These are phyloP conservation scores for Symbiodinium natans DNA, from an alignment of 73 alveolate species.

Conservation along the genomic window DNA sequence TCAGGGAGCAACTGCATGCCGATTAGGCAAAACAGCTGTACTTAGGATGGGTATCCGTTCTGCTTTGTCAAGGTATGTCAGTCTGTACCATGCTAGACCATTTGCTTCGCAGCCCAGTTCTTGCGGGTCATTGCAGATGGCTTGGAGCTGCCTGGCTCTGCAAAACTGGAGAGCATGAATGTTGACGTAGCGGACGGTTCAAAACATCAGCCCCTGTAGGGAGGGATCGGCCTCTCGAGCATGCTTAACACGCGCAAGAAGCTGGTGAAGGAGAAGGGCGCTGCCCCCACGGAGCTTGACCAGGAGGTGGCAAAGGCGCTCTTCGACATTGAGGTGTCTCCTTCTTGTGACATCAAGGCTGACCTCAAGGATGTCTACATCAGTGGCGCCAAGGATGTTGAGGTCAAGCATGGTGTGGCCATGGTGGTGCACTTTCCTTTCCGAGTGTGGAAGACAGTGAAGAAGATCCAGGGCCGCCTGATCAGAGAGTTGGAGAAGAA, in stretches of 20 bases:
- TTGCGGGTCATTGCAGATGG: neutral
- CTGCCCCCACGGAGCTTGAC: neutral
- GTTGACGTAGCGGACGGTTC: neutral
- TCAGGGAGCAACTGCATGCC: too few species aligned
- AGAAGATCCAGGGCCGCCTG: slow-evolving; percentile 95
- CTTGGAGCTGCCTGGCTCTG: too few species aligned
- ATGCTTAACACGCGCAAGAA: neutral
- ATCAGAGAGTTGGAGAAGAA: slow-evolving; percentile 94
- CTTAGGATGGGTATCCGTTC: too few species aligned
- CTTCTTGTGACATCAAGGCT: slow-evolving; percentile 94
- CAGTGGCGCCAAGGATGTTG: slow-evolving; percentile 94
- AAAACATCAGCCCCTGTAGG: neutral
- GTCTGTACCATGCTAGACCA: too few species aligned
- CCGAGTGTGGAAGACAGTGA: slow-evolving; percentile 94
- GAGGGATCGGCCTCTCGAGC: neutral
- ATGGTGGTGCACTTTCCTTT: slow-evolving; percentile 94
- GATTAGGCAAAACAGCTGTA: too few species aligned
- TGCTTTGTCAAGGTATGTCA: too few species aligned
- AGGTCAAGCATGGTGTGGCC: slow-evolving; percentile 82
- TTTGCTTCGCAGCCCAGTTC: too few species aligned
- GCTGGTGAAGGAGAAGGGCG: slow-evolving; percentile 24
- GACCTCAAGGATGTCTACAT: slow-evolving; percentile 94
- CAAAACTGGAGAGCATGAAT: neutral
- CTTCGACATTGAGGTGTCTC: slow-evolving; percentile 93
- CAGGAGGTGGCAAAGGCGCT: slow-evolving; percentile 83